Percentiles rank a stretch among this genome's conserved stretches.
phyloP scores from a whole-genome alignment of 805 yeast species.

The Saturnispora besseyi region DNA sequence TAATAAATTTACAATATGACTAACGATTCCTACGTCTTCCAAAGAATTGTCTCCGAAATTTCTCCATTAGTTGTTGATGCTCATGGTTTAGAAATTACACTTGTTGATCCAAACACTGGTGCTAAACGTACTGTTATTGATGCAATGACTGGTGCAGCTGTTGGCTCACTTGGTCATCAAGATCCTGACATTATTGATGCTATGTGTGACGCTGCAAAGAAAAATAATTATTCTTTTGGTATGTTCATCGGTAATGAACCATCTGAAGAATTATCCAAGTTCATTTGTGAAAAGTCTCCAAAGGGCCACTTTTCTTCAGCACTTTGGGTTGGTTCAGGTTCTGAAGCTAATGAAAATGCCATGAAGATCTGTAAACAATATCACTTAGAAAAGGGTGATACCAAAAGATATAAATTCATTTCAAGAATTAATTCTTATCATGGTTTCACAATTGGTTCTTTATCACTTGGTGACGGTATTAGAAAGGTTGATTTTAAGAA shows the following conservation, averaged over 20 bases:
- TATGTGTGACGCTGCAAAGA: conserved; percentile 31
- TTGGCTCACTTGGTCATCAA: conserved; percentile 38
- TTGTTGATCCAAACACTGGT: conserved; percentile 34
- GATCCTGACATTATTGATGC: conserved; percentile 33
- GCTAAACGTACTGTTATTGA: conserved; percentile 30
- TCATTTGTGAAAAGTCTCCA: conserved; percentile 36
- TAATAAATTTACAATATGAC: conserved; percentile 6
- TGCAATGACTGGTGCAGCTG: conserved; percentile 48
- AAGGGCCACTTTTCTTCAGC: conserved; percentile 32
- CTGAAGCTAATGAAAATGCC: conserved; percentile 78
- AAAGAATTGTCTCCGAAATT: conserved; percentile 17
- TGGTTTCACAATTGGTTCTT: conserved; percentile 40
- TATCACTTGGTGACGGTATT: conserved; percentile 33
- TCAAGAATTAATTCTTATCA: conserved; percentile 40
- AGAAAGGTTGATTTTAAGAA: conserved; percentile 29
- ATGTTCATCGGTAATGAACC: conserved; percentile 29
- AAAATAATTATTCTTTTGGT: conserved; percentile 31
- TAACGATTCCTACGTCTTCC: conserved; percentile 16
- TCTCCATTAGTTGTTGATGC: conserved; percentile 17
- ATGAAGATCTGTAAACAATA: conserved; percentile 55
- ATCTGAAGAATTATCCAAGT: conserved; percentile 36
- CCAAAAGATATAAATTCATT: conserved; percentile 33
- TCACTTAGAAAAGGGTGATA: conserved; percentile 35
- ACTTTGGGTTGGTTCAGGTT: conserved; percentile 56
- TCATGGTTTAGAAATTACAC: conserved; percentile 17